phyloP scores from a whole-genome alignment of 73 alveolate species.

The Urostyla sp. region DNA sequence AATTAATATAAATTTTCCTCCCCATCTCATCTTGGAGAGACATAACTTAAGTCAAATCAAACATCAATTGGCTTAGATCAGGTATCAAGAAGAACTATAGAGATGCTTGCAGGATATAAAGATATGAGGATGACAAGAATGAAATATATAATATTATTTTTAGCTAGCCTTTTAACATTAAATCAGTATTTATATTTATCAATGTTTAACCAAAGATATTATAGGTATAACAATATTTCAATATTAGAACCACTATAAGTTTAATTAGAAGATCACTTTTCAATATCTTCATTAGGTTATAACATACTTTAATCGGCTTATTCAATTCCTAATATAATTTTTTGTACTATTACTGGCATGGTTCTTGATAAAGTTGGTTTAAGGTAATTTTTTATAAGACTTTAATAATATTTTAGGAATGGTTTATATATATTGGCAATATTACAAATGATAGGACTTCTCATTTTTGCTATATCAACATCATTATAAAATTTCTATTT shows the following conservation, averaged over 20 bases:
- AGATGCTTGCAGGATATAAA: slow-evolving; percentile 5
- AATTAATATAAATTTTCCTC: too few relatives aligned
- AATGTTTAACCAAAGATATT: too few relatives aligned
- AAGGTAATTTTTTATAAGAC: neutral
- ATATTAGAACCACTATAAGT: slow-evolving; percentile 9
- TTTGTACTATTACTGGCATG: slow-evolving; percentile 18
- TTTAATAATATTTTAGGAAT: slow-evolving; percentile 11
- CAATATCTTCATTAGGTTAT: neutral
- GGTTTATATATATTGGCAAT: neutral
- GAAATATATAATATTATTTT: neutral
- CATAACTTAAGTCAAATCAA: too few relatives aligned
- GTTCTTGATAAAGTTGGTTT: slow-evolving; percentile 22
- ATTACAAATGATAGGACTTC: slow-evolving; percentile 2
- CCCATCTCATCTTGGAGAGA: too few relatives aligned
- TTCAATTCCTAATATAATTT: slow-evolving; percentile 13
- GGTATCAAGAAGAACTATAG: neutral
- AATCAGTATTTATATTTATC: too few relatives aligned
- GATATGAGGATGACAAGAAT: slow-evolving; percentile 17
- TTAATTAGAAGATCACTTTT: neutral
- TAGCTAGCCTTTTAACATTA: slow-evolving; percentile 11
- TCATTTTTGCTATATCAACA: neutral
- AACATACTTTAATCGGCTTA: slow-evolving; percentile 29
- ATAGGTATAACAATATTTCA: slow-evolving; percentile 14
- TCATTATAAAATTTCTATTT: neutral
- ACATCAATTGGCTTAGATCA: too few relatives aligned